These are phyloP conservation scores for Leishmania tarentolae DNA, from an alignment of 208 protist species.

Conservation along the genomic window DNA sequence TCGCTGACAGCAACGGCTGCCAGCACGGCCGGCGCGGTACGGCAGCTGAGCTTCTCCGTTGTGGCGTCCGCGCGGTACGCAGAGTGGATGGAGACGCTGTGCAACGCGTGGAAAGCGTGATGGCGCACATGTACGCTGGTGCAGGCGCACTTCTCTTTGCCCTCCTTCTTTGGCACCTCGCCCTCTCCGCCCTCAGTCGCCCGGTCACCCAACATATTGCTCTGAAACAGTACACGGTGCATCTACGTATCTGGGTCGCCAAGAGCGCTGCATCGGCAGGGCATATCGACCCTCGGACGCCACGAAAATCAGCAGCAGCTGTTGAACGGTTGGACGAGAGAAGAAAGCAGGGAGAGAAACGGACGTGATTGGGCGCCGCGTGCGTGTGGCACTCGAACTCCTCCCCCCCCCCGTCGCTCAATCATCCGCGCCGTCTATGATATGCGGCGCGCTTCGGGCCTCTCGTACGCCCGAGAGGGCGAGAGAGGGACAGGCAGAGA, in stretches of 20 bases:
- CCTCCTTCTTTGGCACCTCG: not conserved
- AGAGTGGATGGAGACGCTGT: constrained; percentile 15
- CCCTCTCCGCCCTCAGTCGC: not conserved
- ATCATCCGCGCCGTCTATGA: not conserved
- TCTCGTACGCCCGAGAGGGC: not conserved
- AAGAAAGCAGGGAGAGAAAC: not conserved
- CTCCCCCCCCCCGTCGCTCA: not conserved
- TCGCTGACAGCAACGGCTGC: not conserved
- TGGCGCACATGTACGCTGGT: not conserved
- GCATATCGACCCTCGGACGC: not conserved
- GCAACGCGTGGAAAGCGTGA: constrained; percentile 10
- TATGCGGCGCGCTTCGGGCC: not conserved
- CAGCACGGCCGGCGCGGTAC: not conserved
- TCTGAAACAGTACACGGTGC: not conserved
- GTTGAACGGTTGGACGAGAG: no score
- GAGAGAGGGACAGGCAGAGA: not conserved
- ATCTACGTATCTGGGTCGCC: not conserved
- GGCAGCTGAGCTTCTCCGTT: constrained; percentile 11
- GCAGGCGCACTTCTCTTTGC: not conserved
- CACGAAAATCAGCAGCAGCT: not conserved
- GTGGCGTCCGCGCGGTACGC: constrained; percentile 17
- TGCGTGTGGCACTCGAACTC: not conserved
- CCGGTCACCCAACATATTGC: no score
- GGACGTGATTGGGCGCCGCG: not conserved
- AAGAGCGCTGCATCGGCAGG: not conserved